A percentile compares a stretch with the other conserved stretches of the same genome.
These are phyloP conservation scores for Panicum virgatum DNA, from an alignment of 202 grass and related monocot species.

Conservation along the genomic window DNA sequence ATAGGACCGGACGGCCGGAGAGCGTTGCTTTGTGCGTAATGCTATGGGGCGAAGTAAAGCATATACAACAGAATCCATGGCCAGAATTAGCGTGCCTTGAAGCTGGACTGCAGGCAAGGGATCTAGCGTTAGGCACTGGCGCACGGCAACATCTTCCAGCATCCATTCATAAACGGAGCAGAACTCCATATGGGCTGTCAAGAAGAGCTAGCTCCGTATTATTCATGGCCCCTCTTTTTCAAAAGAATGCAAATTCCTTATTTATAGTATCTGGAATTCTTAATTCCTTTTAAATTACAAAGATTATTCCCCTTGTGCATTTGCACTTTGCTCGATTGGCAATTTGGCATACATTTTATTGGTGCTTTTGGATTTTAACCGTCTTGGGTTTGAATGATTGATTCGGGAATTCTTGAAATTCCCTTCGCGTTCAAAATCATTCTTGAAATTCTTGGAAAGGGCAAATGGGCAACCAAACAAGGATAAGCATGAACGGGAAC, in stretches of 20 bases:
- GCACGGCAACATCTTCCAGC: not conserved
- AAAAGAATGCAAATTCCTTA: not conserved
- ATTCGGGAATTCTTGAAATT: not conserved
- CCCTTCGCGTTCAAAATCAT: too few relatives aligned
- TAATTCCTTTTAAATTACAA: not conserved
- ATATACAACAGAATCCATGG: not conserved
- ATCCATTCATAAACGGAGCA: not conserved
- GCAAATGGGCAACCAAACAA: not conserved
- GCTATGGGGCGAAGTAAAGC: not conserved
- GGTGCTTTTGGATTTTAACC: not conserved
- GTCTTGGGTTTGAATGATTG: not conserved
- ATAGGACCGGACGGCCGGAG: not conserved
- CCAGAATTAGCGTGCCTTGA: conserved; percentile 25
- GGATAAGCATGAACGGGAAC: not conserved
- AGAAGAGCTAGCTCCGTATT: too few relatives aligned
- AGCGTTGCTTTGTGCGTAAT: not conserved
- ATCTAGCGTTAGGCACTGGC: not conserved
- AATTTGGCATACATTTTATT: not conserved
- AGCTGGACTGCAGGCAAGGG: not conserved
- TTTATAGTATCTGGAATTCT: not conserved
- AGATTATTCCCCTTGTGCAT: not conserved
- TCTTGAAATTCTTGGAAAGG: not conserved
- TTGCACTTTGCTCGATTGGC: not conserved
- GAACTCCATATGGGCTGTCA: not conserved
- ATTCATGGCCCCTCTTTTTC: too few relatives aligned